Conservation (phyloP, 352 stramenopile genomes). For the Pythium plurisporium region DNA sequence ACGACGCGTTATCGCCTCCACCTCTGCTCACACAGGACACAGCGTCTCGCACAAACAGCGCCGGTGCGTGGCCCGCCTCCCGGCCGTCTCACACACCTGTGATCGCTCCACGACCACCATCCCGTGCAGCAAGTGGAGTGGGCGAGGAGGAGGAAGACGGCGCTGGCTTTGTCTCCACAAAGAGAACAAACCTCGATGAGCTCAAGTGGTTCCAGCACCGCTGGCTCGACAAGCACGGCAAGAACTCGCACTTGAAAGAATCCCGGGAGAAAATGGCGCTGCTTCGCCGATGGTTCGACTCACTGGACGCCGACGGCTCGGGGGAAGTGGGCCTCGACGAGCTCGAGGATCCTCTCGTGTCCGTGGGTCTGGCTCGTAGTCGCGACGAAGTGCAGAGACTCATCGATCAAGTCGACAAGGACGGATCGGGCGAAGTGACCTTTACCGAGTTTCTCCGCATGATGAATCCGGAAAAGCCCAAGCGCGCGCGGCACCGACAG, state of each 20-base stretch:
- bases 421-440: slow-evolving; percentile 60
- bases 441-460: slow-evolving; percentile 72
- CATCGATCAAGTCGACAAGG: slow-evolving; percentile 65
- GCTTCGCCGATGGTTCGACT: slow-evolving; percentile 82
- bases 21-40: neutral
- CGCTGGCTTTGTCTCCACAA: neutral
- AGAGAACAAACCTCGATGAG: slow-evolving; percentile 49
- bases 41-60: neutral
- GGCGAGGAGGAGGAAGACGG: neutral
- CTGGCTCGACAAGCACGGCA: slow-evolving; percentile 74
- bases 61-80: no score
- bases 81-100: no score
- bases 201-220: slow-evolving; percentile 72
- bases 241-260: slow-evolving; percentile 63
- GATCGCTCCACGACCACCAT: neutral
- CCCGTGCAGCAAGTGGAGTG: slow-evolving; percentile 1
- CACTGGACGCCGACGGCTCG: slow-evolving; percentile 78
- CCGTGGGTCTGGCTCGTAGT: slow-evolving; percentile 68
- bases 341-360: slow-evolving; percentile 86
- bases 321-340: slow-evolving; percentile 80
- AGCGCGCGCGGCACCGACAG: slow-evolving; percentile 24
- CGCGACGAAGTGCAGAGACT: slow-evolving; percentile 71
- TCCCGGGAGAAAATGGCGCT: slow-evolving; percentile 61
- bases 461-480: slow-evolving; percentile 58
- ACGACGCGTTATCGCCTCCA: slow-evolving; percentile 14